A percentile compares a stretch with the other conserved stretches of the same genome.
Evolutionary conservation across 148 eudicot genomes (phyloP).

Genomic region (Hydrangea macrophylla): DNA sequence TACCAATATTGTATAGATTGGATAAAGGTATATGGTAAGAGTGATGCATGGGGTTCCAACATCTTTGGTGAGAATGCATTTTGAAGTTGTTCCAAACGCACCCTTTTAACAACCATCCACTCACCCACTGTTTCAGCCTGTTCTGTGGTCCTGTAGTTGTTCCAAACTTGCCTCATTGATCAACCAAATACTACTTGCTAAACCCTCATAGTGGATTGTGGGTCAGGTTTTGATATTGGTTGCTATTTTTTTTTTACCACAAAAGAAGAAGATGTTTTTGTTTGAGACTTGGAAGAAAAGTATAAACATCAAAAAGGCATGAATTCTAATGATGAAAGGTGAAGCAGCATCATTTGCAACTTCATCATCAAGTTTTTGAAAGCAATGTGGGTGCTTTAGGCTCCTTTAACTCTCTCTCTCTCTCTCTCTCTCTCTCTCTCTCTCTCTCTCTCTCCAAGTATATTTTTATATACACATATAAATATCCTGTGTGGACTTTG

Average conservation of each 20-base stretch:
- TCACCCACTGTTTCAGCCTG: background rate
- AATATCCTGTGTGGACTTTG: background rate
- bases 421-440: background rate
- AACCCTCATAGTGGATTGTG: constrained; percentile 10
- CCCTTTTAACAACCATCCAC: constrained; percentile 8
- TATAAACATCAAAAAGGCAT: constrained; percentile 11
- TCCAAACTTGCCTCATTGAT: background rate
- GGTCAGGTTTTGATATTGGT: constrained; percentile 8
- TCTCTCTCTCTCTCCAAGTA: background rate
- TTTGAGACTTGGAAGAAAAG: constrained; percentile 26
- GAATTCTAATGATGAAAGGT: constrained; percentile 32
- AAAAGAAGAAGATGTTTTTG: constrained; percentile 15
- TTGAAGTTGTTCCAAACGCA: too few species aligned
- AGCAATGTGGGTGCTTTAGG: background rate
- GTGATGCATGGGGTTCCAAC: too few species aligned
- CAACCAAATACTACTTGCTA: background rate
- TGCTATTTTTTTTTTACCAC: constrained; percentile 8
- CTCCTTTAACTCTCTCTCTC: background rate
- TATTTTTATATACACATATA: too few species aligned
- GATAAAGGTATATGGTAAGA: too few species aligned
- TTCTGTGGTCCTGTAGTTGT: background rate
- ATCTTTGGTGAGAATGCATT: too few species aligned
- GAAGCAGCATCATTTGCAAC: constrained; percentile 41
- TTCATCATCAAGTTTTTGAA: constrained; percentile 24
- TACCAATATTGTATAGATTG: too few species aligned